These are phyloP conservation scores for Amanita rimosa DNA, from an alignment of 768 basidiomycete species.

Conservation along the genomic window DNA sequence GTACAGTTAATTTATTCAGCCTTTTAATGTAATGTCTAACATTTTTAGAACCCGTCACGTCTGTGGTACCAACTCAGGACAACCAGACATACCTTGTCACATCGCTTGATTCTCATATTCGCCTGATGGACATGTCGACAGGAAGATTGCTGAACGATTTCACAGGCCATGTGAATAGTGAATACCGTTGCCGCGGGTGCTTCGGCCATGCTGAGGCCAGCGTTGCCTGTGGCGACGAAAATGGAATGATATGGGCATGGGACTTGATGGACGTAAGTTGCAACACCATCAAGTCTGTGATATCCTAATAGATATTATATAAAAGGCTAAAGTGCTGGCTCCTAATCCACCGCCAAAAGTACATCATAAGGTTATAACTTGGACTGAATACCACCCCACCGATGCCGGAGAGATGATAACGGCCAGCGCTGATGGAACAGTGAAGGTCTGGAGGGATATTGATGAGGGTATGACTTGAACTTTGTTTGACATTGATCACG, in stretches of 20 bases:
- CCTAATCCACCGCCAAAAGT: slow-evolving; percentile 68
- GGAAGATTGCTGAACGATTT: slow-evolving; percentile 86
- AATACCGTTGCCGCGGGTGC: slow-evolving; percentile 71
- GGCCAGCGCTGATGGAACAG: slow-evolving; percentile 83
- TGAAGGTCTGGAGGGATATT: slow-evolving; percentile 75
- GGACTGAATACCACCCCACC: slow-evolving; percentile 84
- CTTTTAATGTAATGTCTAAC: slow-evolving; percentile 5
- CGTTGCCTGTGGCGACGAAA: slow-evolving; percentile 84
- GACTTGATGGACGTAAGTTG: slow-evolving; percentile 72
- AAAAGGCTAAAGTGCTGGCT: slow-evolving; percentile 61
- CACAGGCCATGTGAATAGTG: slow-evolving; percentile 58
- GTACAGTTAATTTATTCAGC: neutral
- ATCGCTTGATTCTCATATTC: slow-evolving; percentile 74
- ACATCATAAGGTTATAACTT: slow-evolving; percentile 80
- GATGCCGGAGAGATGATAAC: slow-evolving; percentile 80
- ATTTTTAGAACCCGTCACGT: slow-evolving; percentile 71
- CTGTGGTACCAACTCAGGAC: slow-evolving; percentile 72
- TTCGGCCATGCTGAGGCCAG: slow-evolving; percentile 78
- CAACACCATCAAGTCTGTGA: slow-evolving; percentile 1
- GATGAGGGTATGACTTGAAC: slow-evolving; percentile 5
- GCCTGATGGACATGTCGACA: slow-evolving; percentile 74
- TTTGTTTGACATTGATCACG: neutral
- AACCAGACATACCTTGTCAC: slow-evolving; percentile 71
- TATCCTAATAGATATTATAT: slow-evolving; percentile 8
- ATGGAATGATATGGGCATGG: slow-evolving; percentile 87